Percentiles rank a stretch among this genome's conserved stretches.
These are phyloP conservation scores for Centella asiatica DNA, from an alignment of 129 eudicot species.

Conservation along the genomic window DNA sequence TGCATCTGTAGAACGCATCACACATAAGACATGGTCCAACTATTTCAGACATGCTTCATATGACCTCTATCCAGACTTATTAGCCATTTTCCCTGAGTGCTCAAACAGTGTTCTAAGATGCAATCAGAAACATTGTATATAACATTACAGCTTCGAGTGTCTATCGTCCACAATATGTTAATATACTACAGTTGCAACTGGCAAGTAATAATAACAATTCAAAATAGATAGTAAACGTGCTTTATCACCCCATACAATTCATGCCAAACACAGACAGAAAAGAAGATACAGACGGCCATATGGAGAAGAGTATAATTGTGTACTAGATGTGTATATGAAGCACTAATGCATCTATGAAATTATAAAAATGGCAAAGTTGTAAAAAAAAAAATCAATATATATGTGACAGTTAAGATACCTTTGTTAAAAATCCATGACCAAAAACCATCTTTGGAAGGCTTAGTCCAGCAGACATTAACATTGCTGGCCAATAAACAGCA, in stretches of 20 bases:
- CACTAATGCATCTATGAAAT: not conserved
- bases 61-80: no score
- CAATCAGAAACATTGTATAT: no score
- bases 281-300: not conserved
- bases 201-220: not conserved
- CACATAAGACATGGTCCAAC: not conserved
- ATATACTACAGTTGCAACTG: not conserved
- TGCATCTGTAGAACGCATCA: not conserved
- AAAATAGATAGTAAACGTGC: no score
- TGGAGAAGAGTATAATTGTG: no score
- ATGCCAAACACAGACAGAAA: not conserved
- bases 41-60: no score
- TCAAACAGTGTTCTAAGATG: no score
- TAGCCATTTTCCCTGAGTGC: no score
- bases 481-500: slow-evolving; percentile 99
- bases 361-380: not conserved
- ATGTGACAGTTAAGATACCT: slow-evolving; percentile 40
- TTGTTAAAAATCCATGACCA: slow-evolving; percentile 97
- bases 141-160: no score
- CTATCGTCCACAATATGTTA: not conserved
- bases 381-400: not conserved
- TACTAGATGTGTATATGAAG: not conserved
- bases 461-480: slow-evolving; percentile 94
- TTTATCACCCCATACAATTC: no score
- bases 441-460: slow-evolving; percentile 81